Percentiles rank a stretch among this genome's conserved stretches.
These are phyloP conservation scores for Phyllosticta citribraziliensis DNA, from an alignment of 2,329 filamentous ascomycete species.

Conservation along the genomic window DNA sequence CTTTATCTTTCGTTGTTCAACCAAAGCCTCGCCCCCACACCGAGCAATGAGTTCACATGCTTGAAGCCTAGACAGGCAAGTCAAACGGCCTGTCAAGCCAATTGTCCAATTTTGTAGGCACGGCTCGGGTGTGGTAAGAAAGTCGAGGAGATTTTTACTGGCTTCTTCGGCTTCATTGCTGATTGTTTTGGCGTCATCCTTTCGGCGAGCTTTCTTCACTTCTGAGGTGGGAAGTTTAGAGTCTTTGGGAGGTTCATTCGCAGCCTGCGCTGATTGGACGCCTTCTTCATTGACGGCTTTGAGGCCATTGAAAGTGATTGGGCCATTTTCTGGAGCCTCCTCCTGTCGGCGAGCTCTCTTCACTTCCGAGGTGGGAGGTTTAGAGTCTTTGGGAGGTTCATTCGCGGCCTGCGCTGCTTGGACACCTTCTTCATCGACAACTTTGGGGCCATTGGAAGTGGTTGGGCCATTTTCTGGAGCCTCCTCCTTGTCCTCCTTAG, in stretches of 20 bases:
- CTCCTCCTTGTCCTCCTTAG: constrained; percentile 10
- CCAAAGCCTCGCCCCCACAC: background rate
- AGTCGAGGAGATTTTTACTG: background rate
- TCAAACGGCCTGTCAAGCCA: background rate
- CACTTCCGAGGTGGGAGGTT: background rate
- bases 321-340: background rate
- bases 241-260: no score
- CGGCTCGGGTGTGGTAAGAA: background rate
- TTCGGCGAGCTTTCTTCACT: background rate
- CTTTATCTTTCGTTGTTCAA: no score
- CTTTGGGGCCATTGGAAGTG: no score
- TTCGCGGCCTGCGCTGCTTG: no score
- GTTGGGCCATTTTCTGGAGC: no score
- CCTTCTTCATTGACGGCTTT: background rate
- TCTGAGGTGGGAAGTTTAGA: background rate
- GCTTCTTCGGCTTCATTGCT: background rate
- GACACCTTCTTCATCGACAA: background rate
- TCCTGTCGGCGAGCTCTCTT: background rate
- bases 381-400: no score
- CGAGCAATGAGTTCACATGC: background rate
- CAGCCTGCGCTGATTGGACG: no score
- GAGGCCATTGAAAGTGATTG: background rate
- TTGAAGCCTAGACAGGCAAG: background rate
- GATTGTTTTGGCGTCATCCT: background rate
- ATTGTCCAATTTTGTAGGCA: background rate